Base-by-base conservation (phyloP, 2,329 filamentous ascomycete species). In the Alternaria brassicae region DNA sequence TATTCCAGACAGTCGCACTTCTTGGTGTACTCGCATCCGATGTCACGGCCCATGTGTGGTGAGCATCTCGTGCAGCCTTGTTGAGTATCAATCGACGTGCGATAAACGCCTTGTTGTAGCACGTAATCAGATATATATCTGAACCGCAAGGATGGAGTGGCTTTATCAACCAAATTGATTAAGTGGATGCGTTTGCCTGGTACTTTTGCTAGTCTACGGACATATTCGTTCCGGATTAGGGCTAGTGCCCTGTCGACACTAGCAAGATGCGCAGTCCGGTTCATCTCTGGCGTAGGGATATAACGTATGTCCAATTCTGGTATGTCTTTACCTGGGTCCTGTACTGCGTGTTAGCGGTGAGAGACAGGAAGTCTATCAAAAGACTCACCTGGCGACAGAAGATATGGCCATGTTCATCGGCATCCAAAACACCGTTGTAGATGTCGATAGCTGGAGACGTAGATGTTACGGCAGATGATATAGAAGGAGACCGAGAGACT, bases 1-100 rank as follows among this genome's bases (percentile, higher is more conserved):
- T 86, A 88, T n/a, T 85, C 83, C 0, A 93, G 82, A 64, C 91
- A 95, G 9, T 84, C 81, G 72, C 92, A 96, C 23, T 79, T 81
- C 36, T 76, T 73, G 0, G 80, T 82, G 67, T 88, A 91, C 72
- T 90, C 88, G 72, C 91, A 93, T 0, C 83, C 81, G 19, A 81
- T 78, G 48, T 72, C 61, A 0, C 75, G 73, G 3, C 87, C 84
- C 68, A 84, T 82, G 49, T 86, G 82, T 2, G 85, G 79, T 1
- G 70, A 75, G 70, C 92, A 96, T 45, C 84, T 78, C 4, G 61
- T 55, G 72, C 92, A 96, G 3, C 91, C 91, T 54, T 83, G 84
- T 62, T 88, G 85, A 54, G 91, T 90, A 27, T 83, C 89, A 47
- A 81, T 79, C 60, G 85, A 85, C 4, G 85, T 85, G 12, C 83